These are phyloP conservation scores for Prunella vulgaris DNA, from an alignment of 257 asterid species.

Conservation along the genomic window DNA sequence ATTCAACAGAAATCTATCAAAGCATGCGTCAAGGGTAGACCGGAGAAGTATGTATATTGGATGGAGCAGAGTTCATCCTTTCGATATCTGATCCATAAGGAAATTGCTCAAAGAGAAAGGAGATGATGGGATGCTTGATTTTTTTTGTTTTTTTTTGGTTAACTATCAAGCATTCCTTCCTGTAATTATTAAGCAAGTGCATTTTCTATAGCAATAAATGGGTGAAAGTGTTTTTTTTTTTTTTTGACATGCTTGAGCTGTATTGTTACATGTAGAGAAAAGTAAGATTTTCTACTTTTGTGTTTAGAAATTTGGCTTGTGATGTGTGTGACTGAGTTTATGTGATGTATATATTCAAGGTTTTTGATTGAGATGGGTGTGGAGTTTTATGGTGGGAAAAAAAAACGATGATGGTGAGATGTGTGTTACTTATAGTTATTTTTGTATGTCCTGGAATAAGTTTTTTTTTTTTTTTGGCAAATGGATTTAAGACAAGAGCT, in stretches of 20 bases:
- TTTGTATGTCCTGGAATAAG: too few species aligned
- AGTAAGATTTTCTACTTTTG: neutral
- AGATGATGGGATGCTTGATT: slow-evolving; percentile 26
- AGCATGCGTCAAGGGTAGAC: slow-evolving; percentile 42
- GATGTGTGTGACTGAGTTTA: neutral
- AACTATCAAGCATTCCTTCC: slow-evolving; percentile 7
- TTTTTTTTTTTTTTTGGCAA: too few species aligned
- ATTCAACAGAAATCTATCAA: slow-evolving; percentile 52
- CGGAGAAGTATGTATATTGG: slow-evolving; percentile 69
- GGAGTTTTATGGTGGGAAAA: neutral
- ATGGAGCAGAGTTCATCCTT: slow-evolving; percentile 60
- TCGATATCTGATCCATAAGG: slow-evolving; percentile 65
- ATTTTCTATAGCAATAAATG: slow-evolving; percentile 7
- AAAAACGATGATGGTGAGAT: neutral
- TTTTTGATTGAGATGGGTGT: neutral
- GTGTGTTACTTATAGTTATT: neutral
- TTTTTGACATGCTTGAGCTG: too few species aligned
- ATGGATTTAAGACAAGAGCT: too few species aligned
- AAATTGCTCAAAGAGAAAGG: slow-evolving; percentile 39
- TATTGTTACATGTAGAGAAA: neutral
- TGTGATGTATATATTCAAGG: neutral
- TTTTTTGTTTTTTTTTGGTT: neutral
- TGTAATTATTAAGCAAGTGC: slow-evolving; percentile 26
- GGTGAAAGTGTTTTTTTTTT: neutral
- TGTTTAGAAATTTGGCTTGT: neutral